Evolutionary conservation across 202 grass and related monocot species (phyloP), one percentile per base, ranked within the genome.

Genomic region (Setaria italica): DNA sequence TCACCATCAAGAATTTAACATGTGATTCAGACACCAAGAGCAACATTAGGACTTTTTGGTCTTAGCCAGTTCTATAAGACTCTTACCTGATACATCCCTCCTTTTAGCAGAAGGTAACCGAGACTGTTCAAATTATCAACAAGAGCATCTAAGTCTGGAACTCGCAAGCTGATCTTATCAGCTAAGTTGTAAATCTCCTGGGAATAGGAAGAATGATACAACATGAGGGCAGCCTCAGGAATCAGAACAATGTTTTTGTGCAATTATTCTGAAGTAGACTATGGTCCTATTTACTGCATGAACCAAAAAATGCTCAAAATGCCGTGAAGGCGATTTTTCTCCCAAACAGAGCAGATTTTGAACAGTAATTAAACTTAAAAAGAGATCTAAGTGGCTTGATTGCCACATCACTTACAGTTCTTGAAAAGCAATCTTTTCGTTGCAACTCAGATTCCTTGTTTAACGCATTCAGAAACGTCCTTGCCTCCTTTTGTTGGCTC

Each of bases 141-240:
- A 63, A 87, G 62, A 1, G 15, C 5, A 63, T 95, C 91, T 11
- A 93, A 70, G 68, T 95, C 84, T 69, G 91, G 85, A 79, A 93
- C 92, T 84, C n/a, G 79, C 62, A 98, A 86, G 70, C 46, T 82
- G 77, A 98, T 92, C 85, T 76, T 83, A 84, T 95, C 93, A 20
- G 91, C 95, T 85, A 98, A 86, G 67, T 63, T 82, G 48, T 69
- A 77, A 68, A 98, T 84, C 82, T 95, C 95, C 95, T 92, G 84
- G 25, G 25, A 25, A 25, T 25, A 25, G 25, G 25, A 25, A 25
- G 25, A 25, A 25, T 25, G 25, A 25, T 25, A 25, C 25, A 25
- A 25, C 25, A 25, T 25, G 25, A 25, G 25, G 25, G 25, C 25
- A 25, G 25, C 25, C 25, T 25, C 25, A 25, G 25, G 25, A 25